These are phyloP conservation scores for Fusarium brevicatenulatum DNA, from an alignment of 2,329 filamentous ascomycete species.

Conservation along the genomic window DNA sequence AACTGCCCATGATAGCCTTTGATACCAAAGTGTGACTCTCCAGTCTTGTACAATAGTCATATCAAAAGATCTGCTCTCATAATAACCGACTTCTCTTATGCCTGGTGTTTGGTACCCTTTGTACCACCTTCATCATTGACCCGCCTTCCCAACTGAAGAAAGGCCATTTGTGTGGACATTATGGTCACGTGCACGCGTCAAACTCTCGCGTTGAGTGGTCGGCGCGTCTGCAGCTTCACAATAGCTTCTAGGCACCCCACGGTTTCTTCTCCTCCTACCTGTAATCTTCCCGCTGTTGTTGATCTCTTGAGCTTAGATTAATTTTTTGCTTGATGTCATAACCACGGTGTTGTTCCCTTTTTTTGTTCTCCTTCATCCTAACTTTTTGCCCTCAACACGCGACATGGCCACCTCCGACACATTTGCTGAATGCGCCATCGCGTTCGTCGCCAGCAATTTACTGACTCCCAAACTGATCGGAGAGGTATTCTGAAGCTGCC, in stretches of 20 bases:
- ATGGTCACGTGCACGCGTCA: constrained; percentile 39
- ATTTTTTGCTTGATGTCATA: constrained; percentile 26
- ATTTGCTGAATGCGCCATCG: constrained; percentile 57
- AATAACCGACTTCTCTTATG: not conserved
- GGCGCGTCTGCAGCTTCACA: constrained; percentile 27
- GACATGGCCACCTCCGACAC: constrained; percentile 47
- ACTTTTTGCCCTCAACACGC: constrained; percentile 6
- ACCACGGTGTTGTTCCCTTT: not conserved
- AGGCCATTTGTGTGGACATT: not conserved
- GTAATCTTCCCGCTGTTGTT: not conserved
- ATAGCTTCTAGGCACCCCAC: constrained; percentile 27
- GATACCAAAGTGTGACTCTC: not conserved
- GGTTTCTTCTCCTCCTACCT: not conserved
- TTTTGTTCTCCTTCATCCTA: constrained; percentile 9
- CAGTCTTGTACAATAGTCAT: not conserved
- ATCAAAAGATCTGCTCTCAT: not conserved
- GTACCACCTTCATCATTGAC: not conserved
- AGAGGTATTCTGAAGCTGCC: constrained; percentile 48
- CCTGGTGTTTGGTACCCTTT: not conserved
- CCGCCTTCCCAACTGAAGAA: not conserved
- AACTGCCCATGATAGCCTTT: not conserved
- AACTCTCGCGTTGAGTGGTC: constrained; percentile 48
- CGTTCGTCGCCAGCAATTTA: constrained; percentile 57
- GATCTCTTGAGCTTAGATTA: not conserved
- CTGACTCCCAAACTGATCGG: constrained; percentile 54